Conservation (phyloP, 164 flowering plant species). For the Vitis amurensis region DNA sequence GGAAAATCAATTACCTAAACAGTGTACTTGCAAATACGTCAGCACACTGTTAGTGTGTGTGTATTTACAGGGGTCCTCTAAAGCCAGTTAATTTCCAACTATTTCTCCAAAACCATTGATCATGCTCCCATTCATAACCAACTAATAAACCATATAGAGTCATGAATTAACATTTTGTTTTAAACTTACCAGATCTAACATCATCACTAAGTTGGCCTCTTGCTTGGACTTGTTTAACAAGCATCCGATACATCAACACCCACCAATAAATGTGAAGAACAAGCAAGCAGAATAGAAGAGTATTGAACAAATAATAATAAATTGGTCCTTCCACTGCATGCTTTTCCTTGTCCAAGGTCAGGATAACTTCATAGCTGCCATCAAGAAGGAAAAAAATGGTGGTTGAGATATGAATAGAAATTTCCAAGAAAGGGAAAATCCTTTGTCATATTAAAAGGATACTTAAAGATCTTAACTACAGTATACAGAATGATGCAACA, state of each 20-base stretch:
- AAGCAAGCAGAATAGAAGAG: slow-evolving; percentile 78
- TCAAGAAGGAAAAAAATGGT: slow-evolving; percentile 1
- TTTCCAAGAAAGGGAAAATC: neutral
- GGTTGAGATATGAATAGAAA: neutral
- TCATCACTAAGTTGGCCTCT: slow-evolving; percentile 87
- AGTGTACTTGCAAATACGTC: too few species aligned
- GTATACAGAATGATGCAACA: too few species aligned
- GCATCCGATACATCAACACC: slow-evolving; percentile 86
- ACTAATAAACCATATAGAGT: too few species aligned
- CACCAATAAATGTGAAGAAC: slow-evolving; percentile 94
- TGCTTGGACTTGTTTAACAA: slow-evolving; percentile 80
- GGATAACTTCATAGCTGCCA: slow-evolving; percentile 83
- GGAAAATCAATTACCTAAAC: too few species aligned
- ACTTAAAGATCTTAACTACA: too few species aligned
- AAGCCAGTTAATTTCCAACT: too few species aligned
- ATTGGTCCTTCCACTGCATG: slow-evolving; percentile 73
- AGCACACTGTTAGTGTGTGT: too few species aligned
- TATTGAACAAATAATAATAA: slow-evolving; percentile 79
- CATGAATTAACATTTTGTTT: neutral
- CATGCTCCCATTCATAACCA: too few species aligned
- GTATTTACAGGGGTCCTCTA: too few species aligned
- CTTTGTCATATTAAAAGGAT: too few species aligned
- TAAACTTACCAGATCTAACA: slow-evolving; percentile 82
- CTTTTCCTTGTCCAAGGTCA: slow-evolving; percentile 60
- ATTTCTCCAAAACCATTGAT: too few species aligned